A percentile compares a stretch with the other conserved stretches of the same genome.
Conservation (phyloP, 208 protist genomes). For the Eutreptiella sp. region DNA sequence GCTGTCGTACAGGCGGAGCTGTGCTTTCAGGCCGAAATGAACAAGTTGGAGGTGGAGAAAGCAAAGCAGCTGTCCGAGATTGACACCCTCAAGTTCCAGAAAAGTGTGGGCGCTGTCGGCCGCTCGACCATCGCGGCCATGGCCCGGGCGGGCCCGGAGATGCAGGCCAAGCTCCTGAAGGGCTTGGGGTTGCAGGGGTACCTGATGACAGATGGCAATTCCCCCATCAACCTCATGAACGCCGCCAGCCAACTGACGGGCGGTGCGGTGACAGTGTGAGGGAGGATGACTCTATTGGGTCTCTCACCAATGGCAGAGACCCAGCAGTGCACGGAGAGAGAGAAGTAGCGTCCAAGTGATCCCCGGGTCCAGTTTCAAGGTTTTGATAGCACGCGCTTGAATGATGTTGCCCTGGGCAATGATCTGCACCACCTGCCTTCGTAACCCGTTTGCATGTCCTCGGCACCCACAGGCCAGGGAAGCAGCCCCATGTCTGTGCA, state of each 20-base stretch:
- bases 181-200: constrained; percentile 68
- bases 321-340: too few relatives aligned
- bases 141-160: constrained; percentile 74
- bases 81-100: constrained; percentile 58
- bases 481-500: too few relatives aligned
- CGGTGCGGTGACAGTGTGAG: too few relatives aligned
- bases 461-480: too few relatives aligned
- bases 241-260: constrained; percentile 70
- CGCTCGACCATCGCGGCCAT: constrained; percentile 71
- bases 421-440: too few relatives aligned
- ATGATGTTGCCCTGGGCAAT: too few relatives aligned
- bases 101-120: constrained; percentile 70
- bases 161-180: constrained; percentile 58
- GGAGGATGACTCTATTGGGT: too few relatives aligned
- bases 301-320: too few relatives aligned
- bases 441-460: too few relatives aligned
- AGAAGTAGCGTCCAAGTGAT: too few relatives aligned
- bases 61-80: constrained; percentile 49
- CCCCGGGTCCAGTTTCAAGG: too few relatives aligned
- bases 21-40: constrained; percentile 49
- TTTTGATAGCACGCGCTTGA: too few relatives aligned
- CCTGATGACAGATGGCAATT: constrained; percentile 66
- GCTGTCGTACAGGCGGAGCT: constrained; percentile 54
- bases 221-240: constrained; percentile 74
- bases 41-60: constrained; percentile 65